Evolutionary conservation across 129 eudicot species (phyloP).

Genomic region (Erigeron canadensis): DNA sequence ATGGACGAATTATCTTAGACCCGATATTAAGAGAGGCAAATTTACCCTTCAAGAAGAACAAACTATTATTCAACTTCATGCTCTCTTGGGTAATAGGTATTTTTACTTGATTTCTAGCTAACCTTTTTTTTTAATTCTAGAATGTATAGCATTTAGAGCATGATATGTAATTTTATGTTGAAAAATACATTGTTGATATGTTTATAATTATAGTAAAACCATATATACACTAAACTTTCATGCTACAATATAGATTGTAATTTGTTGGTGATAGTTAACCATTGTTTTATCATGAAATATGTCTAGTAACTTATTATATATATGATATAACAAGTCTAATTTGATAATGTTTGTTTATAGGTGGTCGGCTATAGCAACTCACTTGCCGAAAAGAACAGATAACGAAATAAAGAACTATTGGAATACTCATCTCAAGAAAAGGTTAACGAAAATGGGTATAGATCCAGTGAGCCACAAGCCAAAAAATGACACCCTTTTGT

Average conservation of each 20-base stretch:
- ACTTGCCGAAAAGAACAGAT: constrained; percentile 70
- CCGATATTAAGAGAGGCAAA: constrained; percentile 94
- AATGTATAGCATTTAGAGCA: not conserved
- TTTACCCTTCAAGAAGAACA: constrained; percentile 92
- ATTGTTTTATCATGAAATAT: not conserved
- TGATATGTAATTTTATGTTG: not conserved
- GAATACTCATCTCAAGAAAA: constrained; percentile 80
- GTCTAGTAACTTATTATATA: not conserved
- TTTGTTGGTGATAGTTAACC: not conserved
- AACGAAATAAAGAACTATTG: constrained; percentile 79
- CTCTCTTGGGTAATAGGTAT: constrained; percentile 93
- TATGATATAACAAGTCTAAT: not conserved
- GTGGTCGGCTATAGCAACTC: constrained; percentile 90
- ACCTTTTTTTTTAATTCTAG: not conserved
- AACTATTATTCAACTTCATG: constrained; percentile 97
- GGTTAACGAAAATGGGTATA: constrained; percentile 70
- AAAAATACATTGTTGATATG: not conserved
- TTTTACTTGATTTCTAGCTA: not conserved
- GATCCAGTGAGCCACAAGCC: constrained; percentile 89
- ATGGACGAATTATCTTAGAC: constrained; percentile 92
- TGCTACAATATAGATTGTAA: not conserved
- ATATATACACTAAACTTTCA: not conserved
- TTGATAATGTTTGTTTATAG: constrained; percentile 32
- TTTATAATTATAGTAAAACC: not conserved
- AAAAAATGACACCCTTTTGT: constrained; percentile 52